Base-by-base conservation (phyloP, 176 grass and related monocot genomes). In the Bolboschoenus planiculmis region DNA sequence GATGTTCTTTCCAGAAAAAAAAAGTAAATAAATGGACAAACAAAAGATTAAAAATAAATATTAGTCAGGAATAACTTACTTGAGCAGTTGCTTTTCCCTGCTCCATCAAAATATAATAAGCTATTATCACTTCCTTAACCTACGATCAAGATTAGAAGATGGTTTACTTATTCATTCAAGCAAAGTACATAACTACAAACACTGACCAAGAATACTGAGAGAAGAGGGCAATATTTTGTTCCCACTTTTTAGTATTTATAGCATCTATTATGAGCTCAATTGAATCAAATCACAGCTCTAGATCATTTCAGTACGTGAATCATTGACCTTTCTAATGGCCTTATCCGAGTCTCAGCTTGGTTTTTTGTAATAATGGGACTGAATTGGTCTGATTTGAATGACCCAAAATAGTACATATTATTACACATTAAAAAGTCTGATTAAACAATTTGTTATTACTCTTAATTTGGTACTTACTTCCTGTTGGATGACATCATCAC, bases 401-500 rank as follows among this genome's bases (percentile, higher is more conserved):
- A 42, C 33, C 7, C 33, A 80, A 61, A 30, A 24, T 64, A 29
- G 40, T 2, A 65, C 10, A 63, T 64, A 10, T 62, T 48, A 82
- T 44, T 50, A 27, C 20, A 10, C 14, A 20, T 31, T 82, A 46
- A 7, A 58, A 63, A 65, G 2, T 65, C 33, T 15, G 11, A 35
- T 39, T 23, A 80, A n/a, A n/a, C 18, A 79, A 24, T 59, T 80
- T 80, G 21, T 3, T 59, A 20, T 11, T 58, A 18, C 20, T 47
- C 16, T 37, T 15, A 3, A 37, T 13, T 62, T 20, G 16, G 48
- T 78, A 36, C 87, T 64, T 90, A 99, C 96, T 88, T 99, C 92
- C 82, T 99, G 96, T 86, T 99, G 90, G 79, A 99, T 99, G 81
- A 99, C 89, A 85, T 99, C 89, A 81, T 99, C 92, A 47, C 96